Percentiles rank a stretch among this genome's conserved stretches.
phyloP scores from a whole-genome alignment of 495 filamentous ascomycete genomes.

The Pyrenopolyporus hunteri region DNA sequence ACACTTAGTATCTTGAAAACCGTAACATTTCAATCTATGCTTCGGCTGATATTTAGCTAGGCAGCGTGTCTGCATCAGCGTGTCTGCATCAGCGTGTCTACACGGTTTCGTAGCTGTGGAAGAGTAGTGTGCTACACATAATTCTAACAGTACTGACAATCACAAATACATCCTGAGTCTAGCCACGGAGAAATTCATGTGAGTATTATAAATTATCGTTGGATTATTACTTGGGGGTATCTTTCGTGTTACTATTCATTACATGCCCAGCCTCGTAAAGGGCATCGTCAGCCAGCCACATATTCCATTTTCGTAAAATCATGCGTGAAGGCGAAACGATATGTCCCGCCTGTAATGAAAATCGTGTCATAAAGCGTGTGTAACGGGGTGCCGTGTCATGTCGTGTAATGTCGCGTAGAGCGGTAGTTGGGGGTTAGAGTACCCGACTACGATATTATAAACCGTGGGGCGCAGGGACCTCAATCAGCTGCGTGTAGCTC shows the following conservation, averaged over 20 bases:
- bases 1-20: not conserved
- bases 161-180: too few relatives aligned
- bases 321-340: not conserved
- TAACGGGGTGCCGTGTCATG: not conserved
- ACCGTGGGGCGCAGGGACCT: not conserved
- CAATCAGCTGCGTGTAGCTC: too few relatives aligned
- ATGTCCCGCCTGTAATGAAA: too few relatives aligned
- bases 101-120: not conserved
- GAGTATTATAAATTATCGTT: not conserved
- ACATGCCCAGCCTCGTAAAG: not conserved
- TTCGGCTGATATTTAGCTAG: too few relatives aligned
- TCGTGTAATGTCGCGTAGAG: not conserved
- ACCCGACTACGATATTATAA: too few relatives aligned
- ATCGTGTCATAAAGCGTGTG: not conserved
- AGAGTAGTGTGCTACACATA: too few relatives aligned
- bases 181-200: not conserved
- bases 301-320: not conserved
- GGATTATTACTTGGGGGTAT: conserved; percentile 17
- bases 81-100: too few relatives aligned
- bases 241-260: not conserved
- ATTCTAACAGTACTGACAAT: too few relatives aligned
- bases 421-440: too few relatives aligned
- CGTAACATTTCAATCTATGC: not conserved
- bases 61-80: too few relatives aligned
- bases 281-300: not conserved